Evolutionary conservation across 225 moss, liverwort and hornwort species (phyloP), one percentile per base, ranked within the genome.

Genomic region (Pleurozium schreberi): DNA sequence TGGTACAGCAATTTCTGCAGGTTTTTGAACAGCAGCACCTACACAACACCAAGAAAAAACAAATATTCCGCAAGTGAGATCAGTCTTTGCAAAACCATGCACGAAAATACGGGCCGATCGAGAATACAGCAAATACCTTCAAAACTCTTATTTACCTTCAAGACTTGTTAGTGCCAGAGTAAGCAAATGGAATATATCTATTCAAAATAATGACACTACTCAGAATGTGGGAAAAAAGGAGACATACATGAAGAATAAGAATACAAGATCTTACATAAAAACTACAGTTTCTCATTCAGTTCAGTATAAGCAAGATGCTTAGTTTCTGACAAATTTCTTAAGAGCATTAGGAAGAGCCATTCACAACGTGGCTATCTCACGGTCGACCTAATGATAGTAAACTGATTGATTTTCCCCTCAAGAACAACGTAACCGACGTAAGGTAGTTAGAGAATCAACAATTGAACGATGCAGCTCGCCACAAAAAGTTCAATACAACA

Each of bases 21-120:
- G 88, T 60, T 89, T 94, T 85, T 91, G 92, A 89, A 88, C 93
- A 84, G 85, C 73, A 75, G 23, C 93, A 92, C 94, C 97, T 97
- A 83, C 84, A 69, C 82, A 82, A 87, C 36, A 82, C 88, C 80
- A 88, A 57, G 61, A 75, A 63, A 82, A 84, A 75, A n/a, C 47
- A 65, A 62, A 75, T 42, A 74, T 80, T 40, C 50, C 87, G 75
- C 64, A 70, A 49, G 58, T 28, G 49, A 73, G 45, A 73, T 89
- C 86, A 89, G 74, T 63, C 79, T 71, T 75, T 69, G 66, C 70
- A 45, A 80, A 86, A 47, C 18, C 45, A 36, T 30, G 22, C 40
- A 75, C 62, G 36, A 81, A 62, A 65, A 26, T 80, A 50, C 42
- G 31, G 87, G 81, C 59, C 26, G 25, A 80, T 73, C 27, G 80